These are phyloP conservation scores for Strombidium stylifer DNA, from an alignment of 73 alveolate genomes.

Conservation along the genomic window DNA sequence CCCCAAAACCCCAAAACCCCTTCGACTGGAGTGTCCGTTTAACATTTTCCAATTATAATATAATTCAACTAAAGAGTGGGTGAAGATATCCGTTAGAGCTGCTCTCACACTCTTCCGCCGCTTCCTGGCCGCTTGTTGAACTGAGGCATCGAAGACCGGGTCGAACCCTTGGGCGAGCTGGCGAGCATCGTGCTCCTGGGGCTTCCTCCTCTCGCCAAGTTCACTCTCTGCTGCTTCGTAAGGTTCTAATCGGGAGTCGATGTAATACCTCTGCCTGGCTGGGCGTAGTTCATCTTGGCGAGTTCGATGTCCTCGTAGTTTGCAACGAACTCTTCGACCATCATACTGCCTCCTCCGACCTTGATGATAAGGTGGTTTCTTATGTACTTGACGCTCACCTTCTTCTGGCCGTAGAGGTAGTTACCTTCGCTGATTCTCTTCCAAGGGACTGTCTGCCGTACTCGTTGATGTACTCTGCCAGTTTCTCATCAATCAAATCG, in stretches of 20 bases:
- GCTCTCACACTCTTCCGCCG: no score
- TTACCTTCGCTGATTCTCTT: conserved; percentile 63
- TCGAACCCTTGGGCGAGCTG: no score
- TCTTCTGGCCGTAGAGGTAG: conserved; percentile 65
- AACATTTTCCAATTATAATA: no score
- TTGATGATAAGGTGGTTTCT: conserved; percentile 61
- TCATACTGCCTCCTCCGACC: conserved; percentile 78
- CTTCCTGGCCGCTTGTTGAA: no score
- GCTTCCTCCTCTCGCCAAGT: conserved; percentile 11
- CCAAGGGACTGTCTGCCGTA: conserved; percentile 56
- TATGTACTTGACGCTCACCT: conserved; percentile 56
- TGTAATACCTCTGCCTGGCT: background rate
- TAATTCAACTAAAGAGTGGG: no score
- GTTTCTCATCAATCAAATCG: conserved; percentile 60
- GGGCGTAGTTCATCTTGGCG: conserved; percentile 34
- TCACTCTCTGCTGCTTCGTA: background rate
- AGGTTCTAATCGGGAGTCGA: conserved; percentile 14
- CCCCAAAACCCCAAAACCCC: no score
- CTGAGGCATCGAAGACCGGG: no score
- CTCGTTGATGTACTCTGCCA: conserved; percentile 56
- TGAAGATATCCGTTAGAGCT: no score
- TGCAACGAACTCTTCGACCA: conserved; percentile 56
- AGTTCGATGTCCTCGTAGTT: conserved; percentile 56
- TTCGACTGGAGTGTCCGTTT: no score
- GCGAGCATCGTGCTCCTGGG: no score